Conservation (phyloP, 2,329 filamentous ascomycete species). For the Beauveria australis region DNA sequence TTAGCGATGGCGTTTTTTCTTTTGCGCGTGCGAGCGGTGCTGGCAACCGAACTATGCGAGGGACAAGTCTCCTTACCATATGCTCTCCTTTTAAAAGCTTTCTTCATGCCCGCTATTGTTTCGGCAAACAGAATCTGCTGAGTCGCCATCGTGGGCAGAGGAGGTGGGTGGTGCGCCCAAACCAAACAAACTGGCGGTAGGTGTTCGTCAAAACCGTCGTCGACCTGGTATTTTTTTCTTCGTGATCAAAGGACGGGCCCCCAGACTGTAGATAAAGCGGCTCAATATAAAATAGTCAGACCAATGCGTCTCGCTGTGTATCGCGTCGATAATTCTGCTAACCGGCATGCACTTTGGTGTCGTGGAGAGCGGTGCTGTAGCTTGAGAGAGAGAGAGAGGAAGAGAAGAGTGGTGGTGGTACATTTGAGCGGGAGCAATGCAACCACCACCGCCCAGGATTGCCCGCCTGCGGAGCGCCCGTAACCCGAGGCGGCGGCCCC, state of each 20-base stretch:
- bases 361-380: conserved; percentile 1
- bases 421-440: not conserved
- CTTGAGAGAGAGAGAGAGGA: not conserved
- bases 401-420: not conserved
- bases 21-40: not conserved
- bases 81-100: conserved; percentile 55
- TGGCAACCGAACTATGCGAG: not conserved
- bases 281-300: not conserved
- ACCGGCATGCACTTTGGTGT: not conserved
- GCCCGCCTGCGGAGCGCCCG: conserved; percentile 3
- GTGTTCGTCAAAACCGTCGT: not conserved
- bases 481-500: not conserved
- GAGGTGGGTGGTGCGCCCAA: not conserved
- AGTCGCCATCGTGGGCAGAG: conserved; percentile 28
- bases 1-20: conserved; percentile 15
- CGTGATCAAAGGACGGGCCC: not conserved
- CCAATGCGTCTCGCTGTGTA: not conserved
- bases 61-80: conserved; percentile 38
- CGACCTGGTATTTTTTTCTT: not conserved
- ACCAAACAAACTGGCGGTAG: not conserved
- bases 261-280: not conserved
- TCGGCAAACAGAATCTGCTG: conserved; percentile 58
- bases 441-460: not conserved
- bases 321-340: not conserved
- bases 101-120: conserved; percentile 60